These are phyloP conservation scores for Solanum peruvianum DNA, from an alignment of 257 asterid genomes.

Conservation along the genomic window DNA sequence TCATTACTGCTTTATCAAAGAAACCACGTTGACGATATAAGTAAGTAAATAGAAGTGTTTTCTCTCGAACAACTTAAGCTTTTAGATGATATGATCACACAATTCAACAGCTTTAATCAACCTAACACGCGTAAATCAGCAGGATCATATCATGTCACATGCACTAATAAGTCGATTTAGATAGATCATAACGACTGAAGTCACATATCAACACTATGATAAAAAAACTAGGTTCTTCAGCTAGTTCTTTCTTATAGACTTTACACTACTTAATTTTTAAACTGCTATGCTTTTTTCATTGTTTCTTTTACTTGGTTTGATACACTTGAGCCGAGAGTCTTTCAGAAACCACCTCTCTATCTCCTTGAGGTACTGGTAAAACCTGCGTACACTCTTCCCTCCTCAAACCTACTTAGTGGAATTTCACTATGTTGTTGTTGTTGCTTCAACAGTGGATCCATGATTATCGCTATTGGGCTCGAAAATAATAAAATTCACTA, in stretches of 20 bases:
- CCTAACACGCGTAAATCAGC: neutral
- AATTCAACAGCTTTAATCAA: neutral
- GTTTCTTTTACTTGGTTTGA: neutral
- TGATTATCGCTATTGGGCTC: no score
- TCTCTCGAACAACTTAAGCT: neutral
- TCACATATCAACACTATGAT: neutral
- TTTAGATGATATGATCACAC: neutral
- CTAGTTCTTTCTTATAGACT: neutral
- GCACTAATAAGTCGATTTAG: neutral
- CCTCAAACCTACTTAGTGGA: neutral
- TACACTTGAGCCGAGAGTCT: neutral
- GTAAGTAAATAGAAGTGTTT: neutral
- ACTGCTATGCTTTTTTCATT: no score
- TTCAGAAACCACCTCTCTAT: neutral
- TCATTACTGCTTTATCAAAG: conserved; percentile 21
- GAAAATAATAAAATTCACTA: neutral
- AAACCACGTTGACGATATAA: neutral
- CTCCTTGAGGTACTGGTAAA: neutral
- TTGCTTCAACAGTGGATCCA: no score
- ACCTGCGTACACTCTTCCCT: neutral
- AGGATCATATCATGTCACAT: neutral
- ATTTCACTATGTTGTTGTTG: neutral
- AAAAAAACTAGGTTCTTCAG: neutral
- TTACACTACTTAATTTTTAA: neutral
- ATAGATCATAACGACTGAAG: neutral